phyloP scores from a whole-genome alignment of 768 basidiomycete genomes.

The Podaxis sp. region DNA sequence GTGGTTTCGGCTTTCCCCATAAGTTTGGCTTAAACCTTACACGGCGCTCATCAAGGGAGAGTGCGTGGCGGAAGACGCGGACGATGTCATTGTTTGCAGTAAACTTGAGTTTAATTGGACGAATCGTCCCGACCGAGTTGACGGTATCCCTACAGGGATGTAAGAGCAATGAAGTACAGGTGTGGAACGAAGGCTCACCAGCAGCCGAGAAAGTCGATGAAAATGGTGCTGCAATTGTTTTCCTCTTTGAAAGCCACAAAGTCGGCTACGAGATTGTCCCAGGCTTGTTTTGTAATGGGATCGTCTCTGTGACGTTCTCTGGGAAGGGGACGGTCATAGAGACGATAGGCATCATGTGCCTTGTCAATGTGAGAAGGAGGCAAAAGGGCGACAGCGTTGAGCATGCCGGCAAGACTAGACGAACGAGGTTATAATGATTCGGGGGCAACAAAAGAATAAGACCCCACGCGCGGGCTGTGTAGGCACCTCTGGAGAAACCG shows the following conservation, averaged over 20 bases:
- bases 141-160: constrained; percentile 49
- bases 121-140: constrained; percentile 47
- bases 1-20: constrained; percentile 31
- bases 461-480: constrained; percentile 23
- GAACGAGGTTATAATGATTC: background rate
- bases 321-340: background rate
- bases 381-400: constrained; percentile 22
- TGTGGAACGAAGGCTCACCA: background rate
- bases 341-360: constrained; percentile 15
- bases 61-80: constrained; percentile 50
- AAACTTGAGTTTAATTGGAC: constrained; percentile 43
- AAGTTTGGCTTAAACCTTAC: constrained; percentile 50
- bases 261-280: constrained; percentile 14
- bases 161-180: background rate
- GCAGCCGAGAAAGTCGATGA: constrained; percentile 22
- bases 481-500: constrained; percentile 22
- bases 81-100: constrained; percentile 45
- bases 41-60: constrained; percentile 54
- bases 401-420: constrained; percentile 19
- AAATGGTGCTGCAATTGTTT: constrained; percentile 40
- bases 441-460: background rate
- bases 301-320: constrained; percentile 8
- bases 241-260: constrained; percentile 38
- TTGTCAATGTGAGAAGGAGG: constrained; percentile 19
- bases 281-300: constrained; percentile 17